Base-by-base conservation (phyloP, 208 protist species). In the Trypanosoma rangeli region DNA sequence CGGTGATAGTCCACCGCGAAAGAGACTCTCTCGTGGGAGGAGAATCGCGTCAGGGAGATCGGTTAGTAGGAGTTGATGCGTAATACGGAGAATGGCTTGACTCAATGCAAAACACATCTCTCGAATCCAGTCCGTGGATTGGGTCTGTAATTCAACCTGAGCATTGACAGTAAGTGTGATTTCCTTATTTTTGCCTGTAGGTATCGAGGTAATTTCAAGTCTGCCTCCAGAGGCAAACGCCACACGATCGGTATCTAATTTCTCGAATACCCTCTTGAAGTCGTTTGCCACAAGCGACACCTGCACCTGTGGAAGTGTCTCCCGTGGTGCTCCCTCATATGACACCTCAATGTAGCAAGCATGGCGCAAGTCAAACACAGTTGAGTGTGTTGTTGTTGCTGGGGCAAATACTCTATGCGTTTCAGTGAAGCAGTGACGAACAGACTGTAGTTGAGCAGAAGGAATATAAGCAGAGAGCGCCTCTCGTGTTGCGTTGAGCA, bases 101-200 rank as follows among this genome's bases (percentile, higher is more conserved):
- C 75, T 83, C 24, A 94, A 77, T 5, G 86, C 83, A 42, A 83
- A 58, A 68, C 79, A 90, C 60, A 87, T 92, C 35, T 89, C 86
- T 22, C 77, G 73, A 66, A 94, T 70, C 89, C 89, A 94, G 66
- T 87, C 71, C n/a, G 78, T 79, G 64, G 74, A 73, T 57, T 89
- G 84, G 52, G 79, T 81, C 42, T 52, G 22, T 54, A 90, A 39
- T 71, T 82, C 66, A 35, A 92, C 82, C 24, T 54, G 49, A 1
- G 82, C 87, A 68, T 83, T 78, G 10, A 83, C 67, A 31, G 68
- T 73, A 18, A 82, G 55, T 16, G 68, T 65, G 3, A 63, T 66
- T 10, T 75, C 72, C 53, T 74, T 59, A 16, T 57, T 73, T 56
- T 70, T 69, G 0, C 15, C 56, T 33, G 28, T 74, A 24, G 60